A percentile compares a stretch with the other conserved stretches of the same genome.
These are phyloP conservation scores for Endotrypanum monterogeii DNA, from an alignment of 208 protist genomes.

Conservation along the genomic window DNA sequence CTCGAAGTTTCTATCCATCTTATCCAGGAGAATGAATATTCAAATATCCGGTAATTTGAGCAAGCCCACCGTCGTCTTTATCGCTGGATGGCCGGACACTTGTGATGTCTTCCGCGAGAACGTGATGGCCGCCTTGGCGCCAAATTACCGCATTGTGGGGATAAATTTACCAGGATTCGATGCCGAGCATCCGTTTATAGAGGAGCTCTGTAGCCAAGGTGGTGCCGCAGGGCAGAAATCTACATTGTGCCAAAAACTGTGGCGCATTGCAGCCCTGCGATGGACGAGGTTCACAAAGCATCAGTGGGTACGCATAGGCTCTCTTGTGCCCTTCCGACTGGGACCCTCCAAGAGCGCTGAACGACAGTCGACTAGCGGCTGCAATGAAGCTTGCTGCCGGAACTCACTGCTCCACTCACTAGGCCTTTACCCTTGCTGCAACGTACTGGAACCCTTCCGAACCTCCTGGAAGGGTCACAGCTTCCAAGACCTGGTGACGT, in stretches of 20 bases:
- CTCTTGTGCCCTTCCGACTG: slow-evolving; percentile 4
- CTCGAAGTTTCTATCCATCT: background rate
- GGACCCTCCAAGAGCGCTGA: background rate
- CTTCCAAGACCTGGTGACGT: slow-evolving; percentile 62
- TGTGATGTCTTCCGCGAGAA: slow-evolving; percentile 77
- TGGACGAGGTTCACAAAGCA: background rate
- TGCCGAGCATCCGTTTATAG: slow-evolving; percentile 45
- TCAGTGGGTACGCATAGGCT: background rate
- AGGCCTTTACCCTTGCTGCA: slow-evolving; percentile 4
- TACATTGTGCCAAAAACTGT: background rate
- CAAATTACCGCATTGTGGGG: slow-evolving; percentile 67
- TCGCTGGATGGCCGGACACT: slow-evolving; percentile 79
- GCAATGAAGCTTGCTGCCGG: background rate
- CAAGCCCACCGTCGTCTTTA: slow-evolving; percentile 68
- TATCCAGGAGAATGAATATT: slow-evolving; percentile 58
- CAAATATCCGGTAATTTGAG: slow-evolving; percentile 71
- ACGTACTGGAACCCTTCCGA: slow-evolving; percentile 20
- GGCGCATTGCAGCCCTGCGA: background rate
- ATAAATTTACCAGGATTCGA: slow-evolving; percentile 72
- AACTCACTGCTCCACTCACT: slow-evolving; percentile 4
- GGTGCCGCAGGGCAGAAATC: background rate
- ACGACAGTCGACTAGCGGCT: background rate
- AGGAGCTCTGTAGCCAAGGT: slow-evolving; percentile 16
- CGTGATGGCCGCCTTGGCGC: slow-evolving; percentile 49
- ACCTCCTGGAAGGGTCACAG: slow-evolving; percentile 48